Conservation (phyloP, 2,329 filamentous ascomycete genomes). For the Thelonectria olida region DNA sequence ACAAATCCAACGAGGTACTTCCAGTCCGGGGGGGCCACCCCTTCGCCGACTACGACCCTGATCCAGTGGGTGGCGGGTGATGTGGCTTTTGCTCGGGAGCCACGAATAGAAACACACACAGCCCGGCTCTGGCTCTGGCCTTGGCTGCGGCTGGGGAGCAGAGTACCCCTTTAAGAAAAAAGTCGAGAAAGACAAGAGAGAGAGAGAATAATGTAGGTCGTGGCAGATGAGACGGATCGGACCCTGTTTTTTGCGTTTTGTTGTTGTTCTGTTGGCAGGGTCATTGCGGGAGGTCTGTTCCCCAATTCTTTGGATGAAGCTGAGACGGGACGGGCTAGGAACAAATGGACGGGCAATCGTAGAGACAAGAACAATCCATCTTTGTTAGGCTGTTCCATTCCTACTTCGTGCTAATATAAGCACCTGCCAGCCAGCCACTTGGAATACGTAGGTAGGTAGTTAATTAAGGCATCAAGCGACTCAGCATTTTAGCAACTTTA, state of each 20-base stretch:
- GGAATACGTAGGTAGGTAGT: too few relatives aligned
- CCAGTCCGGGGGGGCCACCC: background rate
- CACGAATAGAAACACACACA: conserved; percentile 25
- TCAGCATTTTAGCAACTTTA: conserved; percentile 7
- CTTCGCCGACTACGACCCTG: conserved; percentile 19
- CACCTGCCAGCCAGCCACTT: too few relatives aligned
- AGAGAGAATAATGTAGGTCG: background rate
- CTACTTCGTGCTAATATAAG: too few relatives aligned
- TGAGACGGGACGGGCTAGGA: too few relatives aligned
- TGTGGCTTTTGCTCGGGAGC: conserved; percentile 3
- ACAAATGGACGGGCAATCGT: too few relatives aligned
- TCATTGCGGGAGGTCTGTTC: too few relatives aligned
- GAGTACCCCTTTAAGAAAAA: background rate
- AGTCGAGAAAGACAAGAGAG: conserved; percentile 2
- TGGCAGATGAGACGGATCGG: conserved; percentile 2
- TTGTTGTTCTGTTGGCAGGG: too few relatives aligned
- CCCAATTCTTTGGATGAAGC: too few relatives aligned
- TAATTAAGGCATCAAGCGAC: background rate
- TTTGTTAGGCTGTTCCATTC: too few relatives aligned
- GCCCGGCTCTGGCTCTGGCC: conserved; percentile 8
- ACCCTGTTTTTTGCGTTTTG: background rate
- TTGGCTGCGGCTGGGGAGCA: conserved; percentile 1
- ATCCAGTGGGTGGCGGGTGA: conserved; percentile 14
- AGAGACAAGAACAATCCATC: too few relatives aligned
- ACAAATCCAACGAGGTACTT: background rate